phyloP scores from a whole-genome alignment of 371 early-diverging fungal genomes.

The Synchytrium microbalum region DNA sequence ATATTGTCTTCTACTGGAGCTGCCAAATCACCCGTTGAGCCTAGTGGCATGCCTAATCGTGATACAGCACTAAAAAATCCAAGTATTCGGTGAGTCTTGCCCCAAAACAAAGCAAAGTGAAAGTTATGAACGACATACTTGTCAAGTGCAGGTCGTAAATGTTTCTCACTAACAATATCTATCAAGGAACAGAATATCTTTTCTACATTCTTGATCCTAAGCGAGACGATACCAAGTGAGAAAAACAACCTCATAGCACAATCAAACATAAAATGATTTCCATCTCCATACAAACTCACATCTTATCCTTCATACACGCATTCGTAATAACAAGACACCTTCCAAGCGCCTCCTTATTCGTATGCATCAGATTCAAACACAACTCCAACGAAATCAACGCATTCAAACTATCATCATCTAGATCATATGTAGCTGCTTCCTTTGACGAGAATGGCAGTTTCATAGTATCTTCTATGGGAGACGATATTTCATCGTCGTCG shows the following conservation, averaged over 20 bases:
- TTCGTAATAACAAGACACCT: constrained; percentile 55
- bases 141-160: constrained; percentile 64
- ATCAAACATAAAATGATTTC: neutral
- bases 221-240: constrained; percentile 4
- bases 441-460: neutral
- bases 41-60: constrained; percentile 31
- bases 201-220: constrained; percentile 51
- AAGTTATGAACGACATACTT: constrained; percentile 23
- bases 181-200: constrained; percentile 56
- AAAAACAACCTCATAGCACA: constrained; percentile 3
- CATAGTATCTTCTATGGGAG: neutral
- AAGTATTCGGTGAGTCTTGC: too few species aligned
- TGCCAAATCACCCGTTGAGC: constrained; percentile 12
- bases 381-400: constrained; percentile 67
- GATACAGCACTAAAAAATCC: constrained; percentile 10
- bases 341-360: constrained; percentile 69
- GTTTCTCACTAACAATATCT: constrained; percentile 49
- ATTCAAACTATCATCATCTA: constrained; percentile 52
- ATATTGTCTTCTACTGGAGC: constrained; percentile 21
- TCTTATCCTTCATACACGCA: constrained; percentile 22
- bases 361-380: constrained; percentile 67
- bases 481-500: constrained; percentile 1
- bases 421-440: constrained; percentile 34
- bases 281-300: constrained; percentile 22
- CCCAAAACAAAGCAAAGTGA: too few species aligned